Base-by-base conservation (phyloP, 139 green algal species). In the Nannochloris sp. region DNA sequence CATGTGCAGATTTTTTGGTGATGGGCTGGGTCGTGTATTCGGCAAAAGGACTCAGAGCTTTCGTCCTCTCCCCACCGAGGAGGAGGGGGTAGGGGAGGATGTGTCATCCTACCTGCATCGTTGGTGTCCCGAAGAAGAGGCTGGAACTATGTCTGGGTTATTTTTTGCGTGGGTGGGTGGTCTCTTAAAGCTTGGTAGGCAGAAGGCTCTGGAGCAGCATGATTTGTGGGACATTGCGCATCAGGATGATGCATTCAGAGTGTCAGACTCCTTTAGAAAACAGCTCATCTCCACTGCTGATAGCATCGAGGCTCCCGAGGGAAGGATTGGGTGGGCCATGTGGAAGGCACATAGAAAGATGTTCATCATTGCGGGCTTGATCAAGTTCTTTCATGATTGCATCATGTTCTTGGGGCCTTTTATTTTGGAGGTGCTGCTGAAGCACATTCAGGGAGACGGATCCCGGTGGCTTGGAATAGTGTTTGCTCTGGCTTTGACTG, bases 391-490 rank as follows among this genome's bases (percentile, higher is more conserved):
- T 3, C 84, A 92, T 49, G 87, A 93, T 71, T 19, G 66, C 37
- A 60, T 92, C 50, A 88, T 91, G 83, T 87, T 95, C 55, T 59
- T 61, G n/a, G 74, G 81, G 14, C 86, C 88, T 10, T 81, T 79
- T 63, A 69, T 95, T 16, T 63, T 95, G 56, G 67, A 87, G 68
- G 68, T 74, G 50, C 79, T 95, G 51, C 75, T 94, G 34, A 68
- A 79, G 25, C 48, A 75, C 63, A 48, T 82, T 48, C 60, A 81
- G 51, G 23, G 44, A 1, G 67, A 66, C n/a, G 44, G 58, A 34
- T 18, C 7, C 7, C 27, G 50, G 56, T 67, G 64, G 72, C 57
- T 23, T 18, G 73, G 53, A 14, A 64, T 85, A 23, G 67, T 44
- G 14, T 57, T 84, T 44, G 75, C 75, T 34, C 11, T 57, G 2